phyloP scores from a whole-genome alignment of 2,329 filamentous ascomycete genomes.

The Fulvia fulva region DNA sequence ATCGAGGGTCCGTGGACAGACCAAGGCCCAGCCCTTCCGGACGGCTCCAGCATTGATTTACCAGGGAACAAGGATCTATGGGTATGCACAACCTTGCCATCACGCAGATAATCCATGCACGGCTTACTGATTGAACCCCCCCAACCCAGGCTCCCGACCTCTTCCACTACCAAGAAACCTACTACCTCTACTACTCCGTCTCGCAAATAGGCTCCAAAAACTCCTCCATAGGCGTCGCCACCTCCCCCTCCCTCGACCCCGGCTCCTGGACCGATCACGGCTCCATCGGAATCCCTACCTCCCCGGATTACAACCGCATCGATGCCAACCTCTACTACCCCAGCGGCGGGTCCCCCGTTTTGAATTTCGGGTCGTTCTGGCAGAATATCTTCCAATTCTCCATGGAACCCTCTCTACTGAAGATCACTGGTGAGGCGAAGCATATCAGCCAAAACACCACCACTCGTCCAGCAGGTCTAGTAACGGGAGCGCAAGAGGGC shows the following conservation, averaged over 20 bases:
- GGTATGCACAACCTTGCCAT: conserved; percentile 25
- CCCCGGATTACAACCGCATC: conserved; percentile 46
- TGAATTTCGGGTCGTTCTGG: conserved; percentile 56
- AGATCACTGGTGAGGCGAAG: conserved; percentile 29
- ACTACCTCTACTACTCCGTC: conserved; percentile 63
- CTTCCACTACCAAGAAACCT: conserved; percentile 51
- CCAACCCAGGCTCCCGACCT: conserved; percentile 57
- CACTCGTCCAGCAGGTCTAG: conserved; percentile 35
- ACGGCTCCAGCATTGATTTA: conserved; percentile 46
- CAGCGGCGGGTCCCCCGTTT: conserved; percentile 40
- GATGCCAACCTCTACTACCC: conserved; percentile 44
- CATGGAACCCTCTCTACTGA: conserved; percentile 36
- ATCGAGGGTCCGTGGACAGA: conserved; percentile 49
- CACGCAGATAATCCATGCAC: neutral
- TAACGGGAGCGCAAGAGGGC: conserved; percentile 51
- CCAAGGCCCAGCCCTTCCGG: conserved; percentile 44
- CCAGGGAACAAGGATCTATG: conserved; percentile 49
- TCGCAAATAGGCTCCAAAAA: conserved; percentile 57
- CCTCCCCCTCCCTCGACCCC: conserved; percentile 45
- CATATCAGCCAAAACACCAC: conserved; percentile 54
- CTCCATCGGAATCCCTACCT: conserved; percentile 51
- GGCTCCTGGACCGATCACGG: conserved; percentile 60
- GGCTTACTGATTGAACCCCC: too few relatives aligned
- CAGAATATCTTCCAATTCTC: conserved; percentile 57
- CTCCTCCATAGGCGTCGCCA: conserved; percentile 60